Evolutionary conservation across 768 basidiomycete species (phyloP).

Genomic region (Lyophyllum atratum): DNA sequence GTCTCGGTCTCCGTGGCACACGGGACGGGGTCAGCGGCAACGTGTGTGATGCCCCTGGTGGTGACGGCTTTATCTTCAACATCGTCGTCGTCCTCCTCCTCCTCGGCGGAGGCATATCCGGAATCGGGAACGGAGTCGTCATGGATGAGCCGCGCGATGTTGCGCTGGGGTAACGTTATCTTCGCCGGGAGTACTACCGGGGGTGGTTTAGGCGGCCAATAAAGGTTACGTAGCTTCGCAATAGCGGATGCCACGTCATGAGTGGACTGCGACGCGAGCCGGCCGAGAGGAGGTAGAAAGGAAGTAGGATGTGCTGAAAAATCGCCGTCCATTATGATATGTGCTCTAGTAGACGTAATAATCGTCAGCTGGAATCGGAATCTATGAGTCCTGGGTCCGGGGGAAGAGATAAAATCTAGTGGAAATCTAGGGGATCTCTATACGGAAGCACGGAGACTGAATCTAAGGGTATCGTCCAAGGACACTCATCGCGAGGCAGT

Average conservation of each 20-base stretch:
- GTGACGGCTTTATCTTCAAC: too few relatives aligned
- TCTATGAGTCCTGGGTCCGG: conserved; percentile 9
- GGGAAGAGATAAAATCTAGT: background rate
- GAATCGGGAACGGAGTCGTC: conserved; percentile 62
- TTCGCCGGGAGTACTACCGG: conserved; percentile 27
- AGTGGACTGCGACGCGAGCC: conserved; percentile 35
- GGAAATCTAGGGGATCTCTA: conserved; percentile 6
- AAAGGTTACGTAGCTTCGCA: conserved; percentile 47
- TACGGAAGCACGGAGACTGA: conserved; percentile 22
- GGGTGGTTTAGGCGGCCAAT: conserved; percentile 43
- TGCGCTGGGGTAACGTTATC: conserved; percentile 29
- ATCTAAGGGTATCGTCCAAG: conserved; percentile 55
- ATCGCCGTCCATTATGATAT: conserved; percentile 16
- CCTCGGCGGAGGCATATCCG: conserved; percentile 77
- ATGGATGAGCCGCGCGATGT: conserved; percentile 32
- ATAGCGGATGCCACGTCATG: conserved; percentile 42
- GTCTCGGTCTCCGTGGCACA: conserved; percentile 13
- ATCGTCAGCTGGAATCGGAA: conserved; percentile 10
- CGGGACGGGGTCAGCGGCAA: conserved; percentile 14
- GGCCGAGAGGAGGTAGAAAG: conserved; percentile 59
- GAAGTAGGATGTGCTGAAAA: conserved; percentile 28
- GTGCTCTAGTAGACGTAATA: conserved; percentile 4
- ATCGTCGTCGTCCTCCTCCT: conserved; percentile 47
- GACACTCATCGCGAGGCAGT: conserved; percentile 43
- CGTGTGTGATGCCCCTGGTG: conserved; percentile 9